Percentiles rank a stretch among this genome's conserved stretches.
Evolutionary conservation across 305 asterid genomes (phyloP).

Genomic region (Solanum chacoense): DNA sequence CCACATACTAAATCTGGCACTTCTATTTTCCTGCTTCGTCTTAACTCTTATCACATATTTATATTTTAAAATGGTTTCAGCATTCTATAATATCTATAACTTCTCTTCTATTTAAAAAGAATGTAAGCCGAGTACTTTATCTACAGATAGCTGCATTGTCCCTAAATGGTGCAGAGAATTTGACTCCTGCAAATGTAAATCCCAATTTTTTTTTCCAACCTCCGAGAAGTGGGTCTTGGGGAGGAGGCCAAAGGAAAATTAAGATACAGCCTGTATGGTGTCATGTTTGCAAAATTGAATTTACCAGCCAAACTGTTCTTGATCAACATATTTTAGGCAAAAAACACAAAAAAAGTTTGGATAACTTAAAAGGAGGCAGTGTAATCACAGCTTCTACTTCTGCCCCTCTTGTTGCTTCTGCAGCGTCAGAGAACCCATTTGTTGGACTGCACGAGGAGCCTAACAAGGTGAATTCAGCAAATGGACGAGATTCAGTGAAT

Average conservation of each 20-base stretch:
- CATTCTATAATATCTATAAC: neutral
- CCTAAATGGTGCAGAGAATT: neutral
- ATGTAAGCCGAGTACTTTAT: neutral
- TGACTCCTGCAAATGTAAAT: constrained; percentile 1
- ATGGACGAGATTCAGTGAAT: constrained; percentile 22
- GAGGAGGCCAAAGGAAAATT: constrained; percentile 30
- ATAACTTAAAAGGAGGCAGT: constrained; percentile 22
- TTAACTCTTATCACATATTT: neutral
- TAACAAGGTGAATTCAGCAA: constrained; percentile 11
- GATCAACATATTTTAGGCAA: constrained; percentile 54
- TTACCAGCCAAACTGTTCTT: constrained; percentile 46
- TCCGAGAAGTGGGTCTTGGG: constrained; percentile 9
- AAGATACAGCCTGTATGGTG: constrained; percentile 43
- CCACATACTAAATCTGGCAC: neutral
- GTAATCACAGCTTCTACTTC: neutral
- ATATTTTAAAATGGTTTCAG: neutral
- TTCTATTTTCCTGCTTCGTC: neutral
- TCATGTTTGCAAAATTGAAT: constrained; percentile 51
- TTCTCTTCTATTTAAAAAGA: neutral
- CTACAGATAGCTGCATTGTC: constrained; percentile 10
- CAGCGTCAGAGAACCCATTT: constrained; percentile 9
- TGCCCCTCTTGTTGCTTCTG: neutral
- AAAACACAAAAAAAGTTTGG: constrained; percentile 54
- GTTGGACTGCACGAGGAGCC: constrained; percentile 45
- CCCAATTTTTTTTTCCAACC: constrained; percentile 10